Base-by-base conservation (phyloP, 2,329 filamentous ascomycete genomes). In the Fusarium veterinarium region DNA sequence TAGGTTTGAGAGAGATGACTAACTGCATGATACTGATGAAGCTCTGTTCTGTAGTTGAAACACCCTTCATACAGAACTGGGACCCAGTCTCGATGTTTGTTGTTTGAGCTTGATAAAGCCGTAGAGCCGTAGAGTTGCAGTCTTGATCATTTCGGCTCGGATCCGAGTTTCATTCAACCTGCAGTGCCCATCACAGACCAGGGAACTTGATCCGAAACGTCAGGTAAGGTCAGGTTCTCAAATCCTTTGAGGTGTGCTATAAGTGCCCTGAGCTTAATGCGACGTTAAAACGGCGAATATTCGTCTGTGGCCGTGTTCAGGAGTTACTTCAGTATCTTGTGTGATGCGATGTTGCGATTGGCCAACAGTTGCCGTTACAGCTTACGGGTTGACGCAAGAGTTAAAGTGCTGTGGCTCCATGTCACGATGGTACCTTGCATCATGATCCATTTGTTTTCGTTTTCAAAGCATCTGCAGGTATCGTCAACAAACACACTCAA, bases 291-390 rank as follows among this genome's bases (percentile, higher is more conserved):
- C 30, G 40, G 58, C 37, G 35, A 35, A 40, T 58, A 41, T 64
- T 64, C 37, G 37, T 30, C 33, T 61, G 40, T 28, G 28, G 37
- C n/a, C 25, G 41, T 38, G 20, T 40, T 30, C 38, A 25, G 37
- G 53, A 52, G 51, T 58, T 35, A 35, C n/a, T 51, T 25, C 14
- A 33, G 38, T 28, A 16, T 23, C n/a, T 38, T 37, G 23, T 57
- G 51, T 37, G 40, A 28, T 52, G 44, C 71, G 44, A 28, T 44
- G 60, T 71, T 64, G 59, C 68, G 68, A 72, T 72, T 68, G 68
- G 68, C 31, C 42, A 31, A 23, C 41, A 16, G 37, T 30, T 52
- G 25, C 51, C 40, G 44, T 35, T 66, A 66, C 61, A 66, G 59
- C 42, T 55, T 37, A 37, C 30, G 23, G n/a, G 55, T 49, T 49